Conservation (phyloP, 176 grass and related monocot species). For the Triticum urartu region DNA sequence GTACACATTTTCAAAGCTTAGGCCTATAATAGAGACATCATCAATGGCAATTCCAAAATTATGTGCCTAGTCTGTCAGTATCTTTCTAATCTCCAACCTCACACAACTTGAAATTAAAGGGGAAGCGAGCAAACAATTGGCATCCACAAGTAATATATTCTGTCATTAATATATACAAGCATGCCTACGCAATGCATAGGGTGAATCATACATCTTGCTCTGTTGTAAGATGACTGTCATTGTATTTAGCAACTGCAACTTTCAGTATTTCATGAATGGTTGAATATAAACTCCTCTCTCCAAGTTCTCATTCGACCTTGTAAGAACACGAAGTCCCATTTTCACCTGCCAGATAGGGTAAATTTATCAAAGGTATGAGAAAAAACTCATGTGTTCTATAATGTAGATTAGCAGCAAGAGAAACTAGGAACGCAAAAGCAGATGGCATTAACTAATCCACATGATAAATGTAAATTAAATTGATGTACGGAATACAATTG, state of each 20-base stretch:
- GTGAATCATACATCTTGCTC: conserved; percentile 38
- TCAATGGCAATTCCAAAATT: conserved; percentile 74
- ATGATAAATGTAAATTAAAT: neutral
- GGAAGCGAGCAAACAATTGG: neutral
- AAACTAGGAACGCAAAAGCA: neutral
- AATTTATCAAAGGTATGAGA: conserved; percentile 1
- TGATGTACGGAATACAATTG: neutral
- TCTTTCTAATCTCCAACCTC: conserved; percentile 78
- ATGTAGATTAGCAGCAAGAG: neutral
- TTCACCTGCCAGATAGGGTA: conserved; percentile 54
- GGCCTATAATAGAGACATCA: conserved; percentile 72
- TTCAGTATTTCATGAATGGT: conserved; percentile 89
- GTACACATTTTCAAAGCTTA: conserved; percentile 82
- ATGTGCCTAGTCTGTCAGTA: conserved; percentile 67
- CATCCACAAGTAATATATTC: neutral
- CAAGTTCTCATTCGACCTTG: conserved; percentile 69
- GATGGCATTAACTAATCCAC: neutral
- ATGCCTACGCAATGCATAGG: neutral
- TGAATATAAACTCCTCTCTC: conserved; percentile 84
- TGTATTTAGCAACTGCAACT: conserved; percentile 80
- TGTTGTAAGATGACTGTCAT: conserved; percentile 48
- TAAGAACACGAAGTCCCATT: conserved; percentile 17
- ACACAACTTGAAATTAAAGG: conserved; percentile 44
- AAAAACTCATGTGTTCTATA: neutral
- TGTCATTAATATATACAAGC: neutral